These are phyloP conservation scores for Echinosophora koreensis DNA, from an alignment of 306 rosid species.

Conservation along the genomic window DNA sequence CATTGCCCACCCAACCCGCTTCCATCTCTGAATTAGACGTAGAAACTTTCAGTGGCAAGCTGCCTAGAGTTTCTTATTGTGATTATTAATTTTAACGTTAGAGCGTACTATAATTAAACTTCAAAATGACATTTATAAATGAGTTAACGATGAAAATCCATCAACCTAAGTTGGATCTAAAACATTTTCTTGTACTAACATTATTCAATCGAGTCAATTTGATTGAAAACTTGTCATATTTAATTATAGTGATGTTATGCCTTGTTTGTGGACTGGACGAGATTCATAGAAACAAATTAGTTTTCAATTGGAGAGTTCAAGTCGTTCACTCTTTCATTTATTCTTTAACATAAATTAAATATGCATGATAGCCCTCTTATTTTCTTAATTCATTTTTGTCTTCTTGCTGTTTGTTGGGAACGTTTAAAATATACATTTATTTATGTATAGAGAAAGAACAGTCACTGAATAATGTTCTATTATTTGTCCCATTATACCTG, in stretches of 20 bases:
- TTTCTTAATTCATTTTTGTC: conserved; percentile 49
- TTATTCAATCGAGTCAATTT: no score
- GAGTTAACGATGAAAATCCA: not conserved
- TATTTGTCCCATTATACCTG: no score
- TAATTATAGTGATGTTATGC: not conserved
- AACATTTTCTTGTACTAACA: no score
- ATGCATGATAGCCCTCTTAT: conserved; percentile 22
- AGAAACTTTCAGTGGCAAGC: not conserved
- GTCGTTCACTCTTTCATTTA: conserved; percentile 1
- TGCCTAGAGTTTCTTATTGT: not conserved
- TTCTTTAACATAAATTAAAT: conserved; percentile 1
- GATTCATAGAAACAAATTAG: not conserved
- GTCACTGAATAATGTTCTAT: not conserved
- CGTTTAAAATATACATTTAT: conserved; percentile 44
- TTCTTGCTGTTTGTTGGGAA: conserved; percentile 60
- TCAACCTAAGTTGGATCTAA: no score
- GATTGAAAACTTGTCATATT: not conserved
- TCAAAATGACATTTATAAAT: not conserved
- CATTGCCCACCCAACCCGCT: conserved; percentile 21
- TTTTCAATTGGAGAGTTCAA: not conserved
- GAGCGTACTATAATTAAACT: not conserved
- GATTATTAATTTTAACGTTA: not conserved
- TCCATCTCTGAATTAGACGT: conserved; percentile 17
- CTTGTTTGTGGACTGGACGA: no score
- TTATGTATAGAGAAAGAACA: not conserved